Percentiles rank a stretch among this genome's conserved stretches.
Evolutionary conservation across 2,329 filamentous ascomycete genomes (phyloP).

Genomic region (Exophiala dermatitidis): DNA sequence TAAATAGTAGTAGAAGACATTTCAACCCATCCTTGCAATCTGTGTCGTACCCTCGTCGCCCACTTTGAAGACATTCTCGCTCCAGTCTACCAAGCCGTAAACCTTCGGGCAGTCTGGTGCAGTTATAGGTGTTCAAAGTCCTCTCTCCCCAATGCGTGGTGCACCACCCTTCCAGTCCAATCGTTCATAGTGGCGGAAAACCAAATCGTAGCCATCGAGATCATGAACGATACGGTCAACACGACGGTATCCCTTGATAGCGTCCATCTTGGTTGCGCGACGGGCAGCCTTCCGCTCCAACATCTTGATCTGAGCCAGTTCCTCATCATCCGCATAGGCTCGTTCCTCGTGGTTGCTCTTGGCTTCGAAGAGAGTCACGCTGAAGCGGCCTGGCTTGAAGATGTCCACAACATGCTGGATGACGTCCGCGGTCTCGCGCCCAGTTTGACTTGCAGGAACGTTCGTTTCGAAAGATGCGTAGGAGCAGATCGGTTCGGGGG

Average conservation of each 20-base stretch:
- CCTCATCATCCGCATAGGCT: slow-evolving; percentile 31
- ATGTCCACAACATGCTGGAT: slow-evolving; percentile 91
- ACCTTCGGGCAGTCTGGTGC: not conserved
- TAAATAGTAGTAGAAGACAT: too few relatives aligned
- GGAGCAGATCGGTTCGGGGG: slow-evolving; percentile 91
- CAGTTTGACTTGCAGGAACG: slow-evolving; percentile 79
- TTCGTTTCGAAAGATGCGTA: slow-evolving; percentile 99
- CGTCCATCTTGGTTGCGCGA: slow-evolving; percentile 57
- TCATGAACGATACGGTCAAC: slow-evolving; percentile 95
- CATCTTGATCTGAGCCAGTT: slow-evolving; percentile 34
- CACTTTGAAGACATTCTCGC: not conserved
- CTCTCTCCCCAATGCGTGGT: slow-evolving; percentile 52
- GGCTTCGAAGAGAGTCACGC: slow-evolving; percentile 90
- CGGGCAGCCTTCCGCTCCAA: slow-evolving; percentile 40
- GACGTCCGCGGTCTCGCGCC: slow-evolving; percentile 80
- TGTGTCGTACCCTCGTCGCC: too few relatives aligned
- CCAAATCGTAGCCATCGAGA: slow-evolving; percentile 91
- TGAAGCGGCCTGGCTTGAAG: slow-evolving; percentile 97
- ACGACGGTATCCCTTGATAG: slow-evolving; percentile 75
- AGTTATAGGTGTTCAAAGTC: not conserved
- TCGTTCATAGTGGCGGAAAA: slow-evolving; percentile 93
- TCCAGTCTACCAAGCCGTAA: not conserved
- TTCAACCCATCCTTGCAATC: too few relatives aligned
- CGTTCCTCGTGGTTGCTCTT: slow-evolving; percentile 51
- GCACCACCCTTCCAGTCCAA: slow-evolving; percentile 68